Conservation (phyloP, 208 protist species). For the Blechomonas ayalai region DNA sequence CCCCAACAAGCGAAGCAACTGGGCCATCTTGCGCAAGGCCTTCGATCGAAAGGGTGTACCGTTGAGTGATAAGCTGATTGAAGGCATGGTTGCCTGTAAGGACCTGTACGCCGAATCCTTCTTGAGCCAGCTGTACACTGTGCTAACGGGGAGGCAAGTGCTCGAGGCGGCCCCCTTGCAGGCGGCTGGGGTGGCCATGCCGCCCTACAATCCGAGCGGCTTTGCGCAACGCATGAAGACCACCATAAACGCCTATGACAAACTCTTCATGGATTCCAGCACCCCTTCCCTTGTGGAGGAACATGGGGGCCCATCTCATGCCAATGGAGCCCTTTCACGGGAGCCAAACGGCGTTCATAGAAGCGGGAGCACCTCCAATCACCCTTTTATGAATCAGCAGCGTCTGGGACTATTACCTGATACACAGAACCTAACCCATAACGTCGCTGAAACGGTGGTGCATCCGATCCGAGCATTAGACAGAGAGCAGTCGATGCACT, state of each 20-base stretch:
- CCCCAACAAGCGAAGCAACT: conserved; percentile 84
- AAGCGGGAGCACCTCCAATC: no score
- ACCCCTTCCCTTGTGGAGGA: conserved; percentile 1
- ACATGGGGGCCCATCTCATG: not conserved
- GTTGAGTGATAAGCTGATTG: conserved; percentile 62
- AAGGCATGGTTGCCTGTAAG: conserved; percentile 67
- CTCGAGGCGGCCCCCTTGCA: conserved; percentile 31
- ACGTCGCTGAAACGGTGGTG: no score
- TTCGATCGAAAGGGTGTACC: conserved; percentile 51
- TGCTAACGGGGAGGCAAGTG: conserved; percentile 63
- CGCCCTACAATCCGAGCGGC: conserved; percentile 1
- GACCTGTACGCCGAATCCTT: conserved; percentile 67
- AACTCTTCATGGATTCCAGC: not conserved
- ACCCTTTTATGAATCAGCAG: no score
- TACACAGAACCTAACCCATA: no score
- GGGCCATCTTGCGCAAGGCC: conserved; percentile 65
- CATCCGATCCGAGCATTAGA: no score
- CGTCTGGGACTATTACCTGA: no score
- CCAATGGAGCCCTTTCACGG: no score
- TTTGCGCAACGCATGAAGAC: conserved; percentile 6
- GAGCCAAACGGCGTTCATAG: no score
- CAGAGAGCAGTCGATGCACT: no score
- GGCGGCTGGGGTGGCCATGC: conserved; percentile 8
- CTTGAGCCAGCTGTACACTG: conserved; percentile 67
- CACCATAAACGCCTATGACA: conserved; percentile 3